phyloP scores from a whole-genome alignment of 176 grass and related monocot genomes.

The Cocos nucifera region DNA sequence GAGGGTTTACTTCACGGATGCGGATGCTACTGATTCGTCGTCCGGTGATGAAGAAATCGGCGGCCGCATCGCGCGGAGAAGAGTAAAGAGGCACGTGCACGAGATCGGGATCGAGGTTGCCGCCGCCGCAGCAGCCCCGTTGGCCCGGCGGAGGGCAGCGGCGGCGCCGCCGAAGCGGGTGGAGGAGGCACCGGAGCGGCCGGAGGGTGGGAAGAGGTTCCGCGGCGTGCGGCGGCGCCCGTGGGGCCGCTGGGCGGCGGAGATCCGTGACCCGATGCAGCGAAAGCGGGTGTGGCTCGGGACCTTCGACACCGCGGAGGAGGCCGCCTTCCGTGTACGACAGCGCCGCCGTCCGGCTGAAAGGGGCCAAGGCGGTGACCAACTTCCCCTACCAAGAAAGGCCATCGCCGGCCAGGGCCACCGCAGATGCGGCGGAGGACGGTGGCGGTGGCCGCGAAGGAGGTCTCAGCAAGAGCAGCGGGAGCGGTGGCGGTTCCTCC shows the following conservation, averaged over 20 bases:
- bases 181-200: background rate
- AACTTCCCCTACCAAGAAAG: conserved; percentile 13
- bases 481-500: background rate
- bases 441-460: too few relatives aligned
- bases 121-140: too few relatives aligned
- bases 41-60: conserved; percentile 29
- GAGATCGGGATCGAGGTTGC: conserved; percentile 17
- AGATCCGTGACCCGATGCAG: conserved; percentile 35
- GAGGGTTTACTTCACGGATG: conserved; percentile 38
- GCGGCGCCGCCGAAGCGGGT: conserved; percentile 14
- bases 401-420: background rate
- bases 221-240: conserved; percentile 40
- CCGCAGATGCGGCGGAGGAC: background rate
- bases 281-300: conserved; percentile 67
- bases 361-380: conserved; percentile 41
- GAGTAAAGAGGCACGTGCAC: conserved; percentile 32
- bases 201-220: conserved; percentile 10
- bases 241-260: conserved; percentile 39
- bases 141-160: background rate
- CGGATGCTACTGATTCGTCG: conserved; percentile 52
- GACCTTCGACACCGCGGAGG: conserved; percentile 86
- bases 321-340: conserved; percentile 66
- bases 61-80: background rate
- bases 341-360: conserved; percentile 41
- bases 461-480: too few relatives aligned